phyloP scores from a whole-genome alignment of 306 rosid genomes.

The Prosopis cineraria region DNA sequence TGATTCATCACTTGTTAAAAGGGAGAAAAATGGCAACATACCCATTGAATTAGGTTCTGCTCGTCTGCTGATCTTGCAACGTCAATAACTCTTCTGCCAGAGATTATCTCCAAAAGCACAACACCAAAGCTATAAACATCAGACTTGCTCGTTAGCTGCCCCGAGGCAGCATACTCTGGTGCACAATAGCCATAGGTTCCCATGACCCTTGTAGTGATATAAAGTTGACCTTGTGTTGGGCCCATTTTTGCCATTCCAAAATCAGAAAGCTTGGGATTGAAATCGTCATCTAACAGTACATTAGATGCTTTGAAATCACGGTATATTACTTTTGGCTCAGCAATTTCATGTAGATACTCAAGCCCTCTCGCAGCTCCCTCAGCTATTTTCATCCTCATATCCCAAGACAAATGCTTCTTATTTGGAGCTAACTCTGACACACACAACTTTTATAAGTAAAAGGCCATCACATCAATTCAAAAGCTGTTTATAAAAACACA shows the following conservation, averaged over 20 bases:
- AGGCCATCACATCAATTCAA: neutral
- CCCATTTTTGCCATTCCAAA: constrained; percentile 59
- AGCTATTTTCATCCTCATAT: constrained; percentile 51
- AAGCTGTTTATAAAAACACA: neutral
- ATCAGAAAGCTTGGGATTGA: constrained; percentile 55
- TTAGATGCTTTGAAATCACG: constrained; percentile 56
- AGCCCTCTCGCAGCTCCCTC: constrained; percentile 61
- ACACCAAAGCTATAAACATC: constrained; percentile 62
- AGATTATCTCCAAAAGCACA: constrained; percentile 50
- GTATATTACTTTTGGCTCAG: constrained; percentile 47
- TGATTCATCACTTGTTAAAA: neutral
- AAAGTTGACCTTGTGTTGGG: constrained; percentile 43
- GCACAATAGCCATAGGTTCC: constrained; percentile 65
- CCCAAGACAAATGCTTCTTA: constrained; percentile 44
- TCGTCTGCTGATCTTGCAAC: constrained; percentile 25
- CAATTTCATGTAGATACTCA: constrained; percentile 52
- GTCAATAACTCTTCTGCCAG: constrained; percentile 54
- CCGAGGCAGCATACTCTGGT: constrained; percentile 52
- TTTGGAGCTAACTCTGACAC: constrained; percentile 29
- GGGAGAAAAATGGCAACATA: constrained; percentile 17
- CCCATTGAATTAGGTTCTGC: constrained; percentile 54
- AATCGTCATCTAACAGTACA: constrained; percentile 43
- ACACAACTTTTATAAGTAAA: neutral
- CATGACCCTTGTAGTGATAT: constrained; percentile 58
- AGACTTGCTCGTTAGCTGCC: constrained; percentile 47